Conservation (phyloP, 2,329 filamentous ascomycete species). For the Moelleriella libera region DNA sequence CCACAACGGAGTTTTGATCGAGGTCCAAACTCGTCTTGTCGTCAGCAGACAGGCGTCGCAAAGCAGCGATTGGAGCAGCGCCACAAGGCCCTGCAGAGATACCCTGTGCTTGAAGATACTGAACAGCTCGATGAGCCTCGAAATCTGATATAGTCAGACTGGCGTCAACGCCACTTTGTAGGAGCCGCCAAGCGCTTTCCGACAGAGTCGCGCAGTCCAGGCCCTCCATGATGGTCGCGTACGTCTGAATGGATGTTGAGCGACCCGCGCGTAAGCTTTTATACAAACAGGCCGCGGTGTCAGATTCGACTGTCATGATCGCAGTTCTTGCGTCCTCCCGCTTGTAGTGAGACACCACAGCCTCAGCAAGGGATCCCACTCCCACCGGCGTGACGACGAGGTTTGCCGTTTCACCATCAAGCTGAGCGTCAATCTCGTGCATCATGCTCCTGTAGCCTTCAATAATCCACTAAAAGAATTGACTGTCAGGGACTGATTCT, state of each 20-base stretch:
- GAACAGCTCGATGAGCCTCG: conserved; percentile 45
- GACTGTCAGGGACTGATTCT: no score
- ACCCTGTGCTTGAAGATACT: conserved; percentile 31
- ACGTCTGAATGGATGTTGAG: conserved; percentile 35
- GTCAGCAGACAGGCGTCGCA: conserved; percentile 30
- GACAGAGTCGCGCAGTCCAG: conserved; percentile 62
- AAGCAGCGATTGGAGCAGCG: conserved; percentile 39
- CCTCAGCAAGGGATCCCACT: conserved; percentile 58
- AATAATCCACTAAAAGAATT: conserved; percentile 46
- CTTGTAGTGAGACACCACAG: conserved; percentile 54
- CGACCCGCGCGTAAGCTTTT: conserved; percentile 34
- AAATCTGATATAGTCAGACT: conserved; percentile 45
- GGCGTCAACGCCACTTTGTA: conserved; percentile 44
- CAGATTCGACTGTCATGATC: conserved; percentile 58
- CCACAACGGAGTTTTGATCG: conserved; percentile 36
- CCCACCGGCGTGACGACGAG: conserved; percentile 53
- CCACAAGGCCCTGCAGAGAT: conserved; percentile 49
- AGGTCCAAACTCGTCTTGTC: conserved; percentile 22
- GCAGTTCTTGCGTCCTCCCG: conserved; percentile 12
- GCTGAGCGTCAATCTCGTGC: conserved; percentile 49
- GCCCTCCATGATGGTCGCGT: conserved; percentile 57
- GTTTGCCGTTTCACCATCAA: conserved; percentile 20
- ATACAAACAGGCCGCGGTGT: conserved; percentile 45
- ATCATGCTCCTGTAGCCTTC: conserved; percentile 68
- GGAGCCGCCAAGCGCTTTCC: conserved; percentile 45